These are phyloP conservation scores for Talaromyces trachyspermus DNA, from an alignment of 495 filamentous ascomycete genomes.

Conservation along the genomic window DNA sequence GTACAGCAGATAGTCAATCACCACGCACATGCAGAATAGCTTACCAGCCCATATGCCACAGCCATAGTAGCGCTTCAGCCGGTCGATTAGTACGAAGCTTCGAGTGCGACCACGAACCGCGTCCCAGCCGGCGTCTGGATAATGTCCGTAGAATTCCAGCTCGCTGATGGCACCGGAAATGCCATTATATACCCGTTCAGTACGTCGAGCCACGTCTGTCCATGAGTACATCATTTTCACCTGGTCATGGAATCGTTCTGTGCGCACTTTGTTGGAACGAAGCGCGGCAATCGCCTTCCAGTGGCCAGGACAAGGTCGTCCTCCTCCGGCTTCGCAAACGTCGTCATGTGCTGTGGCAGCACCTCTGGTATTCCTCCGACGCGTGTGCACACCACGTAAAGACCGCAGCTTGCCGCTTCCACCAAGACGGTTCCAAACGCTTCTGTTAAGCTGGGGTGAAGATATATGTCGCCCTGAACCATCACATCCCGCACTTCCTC, in stretches of 20 bases:
- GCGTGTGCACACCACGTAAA: constrained; percentile 93
- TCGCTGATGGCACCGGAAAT: constrained; percentile 77
- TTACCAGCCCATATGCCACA: constrained; percentile 99
- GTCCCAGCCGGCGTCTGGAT: constrained; percentile 54
- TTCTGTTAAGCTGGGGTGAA: constrained; percentile 91
- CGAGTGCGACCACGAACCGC: constrained; percentile 68
- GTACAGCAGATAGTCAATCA: constrained; percentile 88
- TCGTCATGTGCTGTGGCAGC: constrained; percentile 86
- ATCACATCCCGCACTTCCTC: constrained; percentile 98
- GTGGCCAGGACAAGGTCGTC: constrained; percentile 83
- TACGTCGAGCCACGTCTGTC: constrained; percentile 88
- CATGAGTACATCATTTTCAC: constrained; percentile 98
- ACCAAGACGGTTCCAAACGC: constrained; percentile 97
- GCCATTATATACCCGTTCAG: constrained; percentile 89
- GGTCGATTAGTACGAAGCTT: constrained; percentile 87
- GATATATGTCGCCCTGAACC: constrained; percentile 92
- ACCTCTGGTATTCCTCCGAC: constrained; percentile 97
- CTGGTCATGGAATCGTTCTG: constrained; percentile 90
- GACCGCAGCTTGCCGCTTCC: constrained; percentile 87
- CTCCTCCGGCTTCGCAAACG: constrained; percentile 87
- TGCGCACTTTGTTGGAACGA: constrained; percentile 75
- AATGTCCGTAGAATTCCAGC: constrained; percentile 79
- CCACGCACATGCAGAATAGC: constrained; percentile 87
- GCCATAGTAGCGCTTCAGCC: constrained; percentile 94
- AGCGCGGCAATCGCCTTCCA: constrained; percentile 73